phyloP scores from a whole-genome alignment of 495 filamentous ascomycete species.

The Penicillium macrosclerotiorum region DNA sequence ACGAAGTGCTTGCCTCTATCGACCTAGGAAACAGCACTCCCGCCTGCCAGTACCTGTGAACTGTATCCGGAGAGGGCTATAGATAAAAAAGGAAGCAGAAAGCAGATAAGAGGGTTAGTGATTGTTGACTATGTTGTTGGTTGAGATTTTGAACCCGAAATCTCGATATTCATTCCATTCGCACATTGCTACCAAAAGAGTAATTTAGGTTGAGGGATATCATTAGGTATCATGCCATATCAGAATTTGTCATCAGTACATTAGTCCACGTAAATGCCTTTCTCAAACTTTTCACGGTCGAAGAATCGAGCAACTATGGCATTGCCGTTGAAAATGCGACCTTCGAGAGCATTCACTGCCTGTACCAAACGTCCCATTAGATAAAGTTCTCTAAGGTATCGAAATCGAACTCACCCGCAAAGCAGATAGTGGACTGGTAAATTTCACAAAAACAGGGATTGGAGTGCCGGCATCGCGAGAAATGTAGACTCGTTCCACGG shows the following conservation, averaged over 20 bases:
- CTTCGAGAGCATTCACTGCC: constrained; percentile 86
- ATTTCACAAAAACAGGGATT: constrained; percentile 84
- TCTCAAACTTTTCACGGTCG: constrained; percentile 75
- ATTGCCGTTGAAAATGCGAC: constrained; percentile 83
- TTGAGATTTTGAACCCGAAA: no score
- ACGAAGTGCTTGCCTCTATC: no score
- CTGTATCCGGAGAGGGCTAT: no score
- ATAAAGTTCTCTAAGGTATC: no score
- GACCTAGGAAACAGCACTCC: neutral
- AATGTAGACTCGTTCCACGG: constrained; percentile 80
- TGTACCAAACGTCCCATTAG: no score
- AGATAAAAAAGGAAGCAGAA: no score
- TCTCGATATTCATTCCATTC: no score
- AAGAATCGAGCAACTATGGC: constrained; percentile 75
- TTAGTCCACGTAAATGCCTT: constrained; percentile 58
- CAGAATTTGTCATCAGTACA: neutral
- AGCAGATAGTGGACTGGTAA: constrained; percentile 75
- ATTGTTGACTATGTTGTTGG: no score
- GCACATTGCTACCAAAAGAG: no score
- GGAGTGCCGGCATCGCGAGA: constrained; percentile 50
- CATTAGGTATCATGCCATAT: neutral
- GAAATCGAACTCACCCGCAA: constrained; percentile 60
- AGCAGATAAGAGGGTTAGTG: no score
- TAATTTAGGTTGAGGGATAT: no score
- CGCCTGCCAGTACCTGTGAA: neutral